Evolutionary conservation across 176 grass and related monocot species (phyloP).

Genomic region (Eragrostis curvula): DNA sequence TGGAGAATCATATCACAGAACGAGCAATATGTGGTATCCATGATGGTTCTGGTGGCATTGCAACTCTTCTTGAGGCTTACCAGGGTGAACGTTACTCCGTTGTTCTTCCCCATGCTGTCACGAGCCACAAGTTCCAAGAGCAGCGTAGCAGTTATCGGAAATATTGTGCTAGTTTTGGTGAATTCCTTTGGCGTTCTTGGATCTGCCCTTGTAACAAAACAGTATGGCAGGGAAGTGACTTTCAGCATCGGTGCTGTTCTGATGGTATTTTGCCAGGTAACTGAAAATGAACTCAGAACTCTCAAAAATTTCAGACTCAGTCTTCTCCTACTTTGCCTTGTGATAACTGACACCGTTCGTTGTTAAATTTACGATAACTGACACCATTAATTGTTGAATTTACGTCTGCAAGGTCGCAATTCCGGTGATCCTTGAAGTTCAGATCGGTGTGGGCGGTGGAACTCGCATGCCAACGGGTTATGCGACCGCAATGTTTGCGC

Average conservation of each 20-base stretch:
- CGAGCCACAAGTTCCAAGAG: conserved; percentile 35
- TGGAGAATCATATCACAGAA: conserved; percentile 38
- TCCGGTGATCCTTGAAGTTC: conserved; percentile 38
- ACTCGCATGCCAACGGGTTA: conserved; percentile 40
- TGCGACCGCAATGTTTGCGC: conserved; percentile 27
- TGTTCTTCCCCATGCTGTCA: conserved; percentile 49
- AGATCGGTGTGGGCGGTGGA: conserved; percentile 35
- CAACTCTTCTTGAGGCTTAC: conserved; percentile 43
- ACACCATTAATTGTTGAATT: neutral
- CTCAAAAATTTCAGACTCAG: neutral
- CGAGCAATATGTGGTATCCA: conserved; percentile 37
- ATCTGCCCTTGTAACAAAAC: conserved; percentile 37
- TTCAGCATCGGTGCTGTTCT: conserved; percentile 25
- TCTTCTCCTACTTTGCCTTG: neutral
- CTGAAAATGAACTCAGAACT: neutral
- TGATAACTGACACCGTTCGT: conserved; percentile 8
- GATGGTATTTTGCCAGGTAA: conserved; percentile 59
- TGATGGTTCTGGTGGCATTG: conserved; percentile 35
- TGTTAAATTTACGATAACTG: too few relatives aligned
- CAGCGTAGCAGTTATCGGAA: conserved; percentile 30
- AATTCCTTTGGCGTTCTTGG: conserved; percentile 52
- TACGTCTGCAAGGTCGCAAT: conserved; percentile 46
- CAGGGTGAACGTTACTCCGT: conserved; percentile 38
- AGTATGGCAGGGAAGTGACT: conserved; percentile 35
- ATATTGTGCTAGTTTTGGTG: conserved; percentile 41